These are phyloP conservation scores for Sporothrix variecibatus DNA, from an alignment of 2,329 filamentous ascomycete species.

Conservation along the genomic window DNA sequence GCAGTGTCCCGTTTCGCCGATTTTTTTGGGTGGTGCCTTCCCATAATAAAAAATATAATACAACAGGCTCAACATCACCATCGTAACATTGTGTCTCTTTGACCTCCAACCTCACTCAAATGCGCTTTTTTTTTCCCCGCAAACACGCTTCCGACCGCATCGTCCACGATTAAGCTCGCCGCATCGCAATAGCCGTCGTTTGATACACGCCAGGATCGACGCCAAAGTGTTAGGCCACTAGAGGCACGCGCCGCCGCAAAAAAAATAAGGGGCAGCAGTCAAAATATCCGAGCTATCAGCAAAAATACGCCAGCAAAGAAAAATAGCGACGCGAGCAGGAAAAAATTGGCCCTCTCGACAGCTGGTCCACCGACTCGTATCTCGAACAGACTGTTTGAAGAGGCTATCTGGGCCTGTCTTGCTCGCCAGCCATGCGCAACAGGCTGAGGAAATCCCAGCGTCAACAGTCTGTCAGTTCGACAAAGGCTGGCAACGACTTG, in stretches of 20 bases:
- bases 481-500: conserved; percentile 18
- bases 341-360: neutral
- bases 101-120: neutral
- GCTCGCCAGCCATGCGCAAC: conserved; percentile 29
- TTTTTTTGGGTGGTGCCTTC: neutral
- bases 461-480: conserved; percentile 27
- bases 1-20: conserved; percentile 15
- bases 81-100: neutral
- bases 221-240: conserved; percentile 20
- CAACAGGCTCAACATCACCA: neutral
- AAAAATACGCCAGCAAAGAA: conserved; percentile 3
- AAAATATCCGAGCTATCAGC: neutral
- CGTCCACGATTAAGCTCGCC: neutral
- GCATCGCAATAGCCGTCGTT: conserved; percentile 15
- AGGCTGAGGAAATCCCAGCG: conserved; percentile 26
- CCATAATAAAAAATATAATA: neutral
- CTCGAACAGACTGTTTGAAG: conserved; percentile 2
- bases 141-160: neutral
- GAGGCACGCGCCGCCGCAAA: conserved; percentile 10
- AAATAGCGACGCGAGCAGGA: neutral
- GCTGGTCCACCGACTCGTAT: neutral
- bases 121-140: neutral
- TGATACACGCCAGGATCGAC: conserved; percentile 26
- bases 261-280: conserved; percentile 6
- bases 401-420: conserved; percentile 2